Evolutionary conservation across 805 yeast species (phyloP), one percentile per base, ranked within the genome.

Genomic region (Yamadazyma nakazawae): DNA sequence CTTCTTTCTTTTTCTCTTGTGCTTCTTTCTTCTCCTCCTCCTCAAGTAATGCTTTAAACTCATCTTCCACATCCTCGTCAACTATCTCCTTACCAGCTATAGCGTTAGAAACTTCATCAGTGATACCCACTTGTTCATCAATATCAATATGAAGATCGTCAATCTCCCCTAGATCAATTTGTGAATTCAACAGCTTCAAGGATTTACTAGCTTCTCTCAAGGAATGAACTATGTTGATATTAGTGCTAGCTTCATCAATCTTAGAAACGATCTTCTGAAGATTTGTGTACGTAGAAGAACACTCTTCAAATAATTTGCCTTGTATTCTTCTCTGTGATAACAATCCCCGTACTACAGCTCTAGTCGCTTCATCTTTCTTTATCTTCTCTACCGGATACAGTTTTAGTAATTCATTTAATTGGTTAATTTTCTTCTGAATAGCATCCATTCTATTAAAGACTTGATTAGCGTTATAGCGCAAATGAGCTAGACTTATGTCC

Each of bases 211-310:
- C 61, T 6, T 57, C 51, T 16, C 54, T 50, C 45, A 71, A 54
- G 13, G 66, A 62, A 14, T 56, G 51, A 42, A 55, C 57, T 5
- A 68, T 46, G 16, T 53, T 50, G 1, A 54, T 47, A 47, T 70
- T 70, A 14, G 60, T 45, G 25, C 55, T 56, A 2, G 74, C 68
- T 13, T 72, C 71, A 50, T 70, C 61, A 14, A 72, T 68, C 50
- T 67, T 68, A 21, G 51, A 41, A 28, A 69, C 42, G 2, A 70
- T 54, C 13, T 49, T 37, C 1, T 45, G 45, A 31, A 72, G 52
- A 37, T 67, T 64, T 14, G 45, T 42, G 16, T 54, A 53, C 2
- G 45, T 43, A 2, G 39, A 6, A 28, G 42, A 21, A 14, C 45
- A 42, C 32, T 30, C 37, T 9, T 37, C 19, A 17, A 28, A 45